These are phyloP conservation scores for Schoenoplectus tabernaemontani DNA, from an alignment of 202 grass and related monocot genomes.

Conservation along the genomic window DNA sequence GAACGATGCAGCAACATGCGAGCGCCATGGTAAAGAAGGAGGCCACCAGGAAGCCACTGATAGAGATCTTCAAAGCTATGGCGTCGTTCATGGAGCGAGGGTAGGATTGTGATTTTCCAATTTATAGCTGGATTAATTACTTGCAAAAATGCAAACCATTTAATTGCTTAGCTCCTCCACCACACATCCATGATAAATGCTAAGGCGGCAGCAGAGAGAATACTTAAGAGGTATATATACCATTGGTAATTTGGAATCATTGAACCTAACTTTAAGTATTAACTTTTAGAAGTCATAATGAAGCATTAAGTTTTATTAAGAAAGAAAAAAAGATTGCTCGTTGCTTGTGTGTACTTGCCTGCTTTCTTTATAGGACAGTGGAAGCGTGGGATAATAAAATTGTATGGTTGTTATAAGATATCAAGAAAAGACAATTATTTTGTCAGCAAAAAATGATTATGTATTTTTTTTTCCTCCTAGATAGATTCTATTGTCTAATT, in stretches of 20 bases:
- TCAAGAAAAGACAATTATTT: not conserved
- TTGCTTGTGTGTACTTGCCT: not conserved
- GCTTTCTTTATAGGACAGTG: not conserved
- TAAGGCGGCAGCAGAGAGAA: not conserved
- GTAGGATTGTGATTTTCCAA: not conserved
- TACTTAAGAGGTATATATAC: not conserved
- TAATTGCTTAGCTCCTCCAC: not conserved
- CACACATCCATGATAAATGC: not conserved
- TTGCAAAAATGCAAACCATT: not conserved
- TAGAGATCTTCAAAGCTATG: not conserved
- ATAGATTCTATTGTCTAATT: not conserved
- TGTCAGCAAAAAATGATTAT: not conserved
- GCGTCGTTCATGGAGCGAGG: not conserved
- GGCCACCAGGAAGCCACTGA: not conserved
- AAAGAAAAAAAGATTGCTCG: not conserved
- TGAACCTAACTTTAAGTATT: not conserved
- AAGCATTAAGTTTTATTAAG: not conserved
- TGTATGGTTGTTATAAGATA: not conserved
- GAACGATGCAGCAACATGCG: constrained; percentile 12
- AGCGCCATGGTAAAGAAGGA: not conserved
- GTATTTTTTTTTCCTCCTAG: not conserved
- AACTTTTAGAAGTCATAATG: not conserved
- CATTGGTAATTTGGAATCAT: no score
- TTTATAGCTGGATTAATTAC: not conserved
- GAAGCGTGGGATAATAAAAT: not conserved